Evolutionary conservation across 2,329 filamentous ascomycete species (phyloP), one percentile per base, ranked within the genome.

Genomic region (Ophiocordyceps camponoti-rufipedis): DNA sequence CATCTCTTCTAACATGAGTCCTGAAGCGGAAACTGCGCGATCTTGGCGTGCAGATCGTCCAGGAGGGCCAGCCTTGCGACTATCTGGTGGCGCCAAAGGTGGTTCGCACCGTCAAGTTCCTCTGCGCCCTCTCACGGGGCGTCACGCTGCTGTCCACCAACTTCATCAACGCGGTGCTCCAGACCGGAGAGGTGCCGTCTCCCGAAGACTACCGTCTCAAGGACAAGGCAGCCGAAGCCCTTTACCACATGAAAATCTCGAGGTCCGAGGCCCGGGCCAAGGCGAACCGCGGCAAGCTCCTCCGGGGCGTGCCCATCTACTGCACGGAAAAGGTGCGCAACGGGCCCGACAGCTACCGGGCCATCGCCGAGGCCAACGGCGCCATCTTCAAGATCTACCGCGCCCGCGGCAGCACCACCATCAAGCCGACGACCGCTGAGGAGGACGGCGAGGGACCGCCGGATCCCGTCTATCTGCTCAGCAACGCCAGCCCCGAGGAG

Each of bases 91-190:
- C 89, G 4, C 91, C 89, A 1, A 75, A 78, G 40, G 78, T 96
- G 49, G 76, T 95, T 32, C 82, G 91, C 35, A 98, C 91, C 0
- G 79, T 85, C 58, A 98, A 98, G 58, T 98, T 98, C 58, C 79
- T 96, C 44, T 82, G 81, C 49, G 86, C 87, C 12, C 67, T 98
- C 28, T 87, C 91, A 16, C 79, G 78, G 48, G 87, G 84, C 0
- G 85, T 87, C 0, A 72, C 75, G 1, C 75, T 96, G 41, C 73
- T 96, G 45, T 79, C 78, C 42, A 82, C 81, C 1, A 71, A 75
- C 9, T 98, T 86, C 60, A 75, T 98, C 47, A 83, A 89, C 46
- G 70, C 75, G 23, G 85, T 82, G 42, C 69, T 96, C 11, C 76
- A 83, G 42, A 69, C 76, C 31, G 76, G 82, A 50, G 69, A 78